Base-by-base conservation (phyloP, 352 stramenopile genomes). In the Peronospora tabacina region DNA sequence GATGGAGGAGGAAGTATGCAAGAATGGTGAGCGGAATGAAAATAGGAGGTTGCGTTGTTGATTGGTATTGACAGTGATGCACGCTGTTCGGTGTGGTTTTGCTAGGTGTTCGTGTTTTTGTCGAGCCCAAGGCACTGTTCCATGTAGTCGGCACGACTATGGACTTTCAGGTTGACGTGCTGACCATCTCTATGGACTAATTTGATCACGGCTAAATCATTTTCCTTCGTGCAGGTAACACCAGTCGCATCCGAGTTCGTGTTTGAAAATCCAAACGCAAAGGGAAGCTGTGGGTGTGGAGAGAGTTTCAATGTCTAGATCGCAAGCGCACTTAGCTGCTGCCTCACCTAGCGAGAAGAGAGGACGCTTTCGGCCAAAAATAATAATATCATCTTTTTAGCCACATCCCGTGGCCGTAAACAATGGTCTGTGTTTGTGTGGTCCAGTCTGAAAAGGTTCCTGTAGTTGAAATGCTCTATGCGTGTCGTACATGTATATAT, bases 211-310 rank as follows among this genome's bases (percentile, higher is more conserved):
- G 22, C 22, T 26, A 26, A 26, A 12, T 33, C 1, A 7, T 35
- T 11, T 43, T 20, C 4, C 40, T 44, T 50, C 22, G 10, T 38
- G 7, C 47, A 98, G 74, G 94, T 96, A 59, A 98, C 91, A 41
- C 96, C 97, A 44, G 82, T 99, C 44, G 93, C 86, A 20, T 91
- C 92, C 33, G 96, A 99, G 72, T 99, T 99, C 55, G 97, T 97
- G 10, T 99, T 99, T 68, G 92, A 97, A 36, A 99, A 99, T 77
- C 97, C 97, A n/a, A 99, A 99, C 72, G 95, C 93, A 13, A 99
- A 99, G 73, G 96, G 96, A 28, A 91, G 95, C 68, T 99, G 97
- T 73, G 97, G 97, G 7, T 99, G 97, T 67, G 97, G 97, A 33
- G 97, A 99, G 75, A 98, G 89, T 63, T 99, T 99, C 66, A 99